Base-by-base conservation (phyloP, 441 rosid species). In the Pelargonium cotyledonis region DNA sequence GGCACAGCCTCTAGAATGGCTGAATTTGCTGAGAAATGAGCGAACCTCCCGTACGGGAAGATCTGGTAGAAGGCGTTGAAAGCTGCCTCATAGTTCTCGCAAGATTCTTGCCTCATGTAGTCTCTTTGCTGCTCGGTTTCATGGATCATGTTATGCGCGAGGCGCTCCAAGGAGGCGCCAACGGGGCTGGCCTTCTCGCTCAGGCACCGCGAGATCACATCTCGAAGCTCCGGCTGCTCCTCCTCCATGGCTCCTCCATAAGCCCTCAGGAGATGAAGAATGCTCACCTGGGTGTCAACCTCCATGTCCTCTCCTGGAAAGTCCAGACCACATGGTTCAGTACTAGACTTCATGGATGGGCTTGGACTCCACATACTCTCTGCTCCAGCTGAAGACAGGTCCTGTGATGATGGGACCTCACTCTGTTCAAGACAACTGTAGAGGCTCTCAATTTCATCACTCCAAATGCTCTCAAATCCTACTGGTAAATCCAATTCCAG, bases 161-260 rank as follows among this genome's bases (percentile, higher is more conserved):
- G 41, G 12, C 86, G 79, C 74, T 82, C 81, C 70, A 80, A 41
- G n/a, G 82, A 23, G 44, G 77, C 84, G 2, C 88, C 89, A 3
- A 70, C 53, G 2, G 87, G 83, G 49, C 76, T 77, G 10, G 65
- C 81, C 67, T 74, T 86, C 63, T 84, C 85, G 11, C 73, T 62
- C 2, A 83, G 19, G 65, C 85, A 74, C 43, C 47, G 70, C 58
- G 68, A 57, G 49, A 84, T 79, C 71, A 79, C 90, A 9, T 80
- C 74, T 0, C 72, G 76, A 11, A 88, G 86, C 75, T 82, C 84
- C 10, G 21, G 63, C 65, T 84, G 85, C 3, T 64, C 76, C 8
- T 63, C 74, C 63, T 80, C 85, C 44, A 72, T 67, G 69, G 93
- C 87, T 69, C 85, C 93, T 58, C 85, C 86, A 12, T 70, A 83